These are phyloP conservation scores for Setaria viridis DNA, from an alignment of 202 grass and related monocot genomes.

Conservation along the genomic window DNA sequence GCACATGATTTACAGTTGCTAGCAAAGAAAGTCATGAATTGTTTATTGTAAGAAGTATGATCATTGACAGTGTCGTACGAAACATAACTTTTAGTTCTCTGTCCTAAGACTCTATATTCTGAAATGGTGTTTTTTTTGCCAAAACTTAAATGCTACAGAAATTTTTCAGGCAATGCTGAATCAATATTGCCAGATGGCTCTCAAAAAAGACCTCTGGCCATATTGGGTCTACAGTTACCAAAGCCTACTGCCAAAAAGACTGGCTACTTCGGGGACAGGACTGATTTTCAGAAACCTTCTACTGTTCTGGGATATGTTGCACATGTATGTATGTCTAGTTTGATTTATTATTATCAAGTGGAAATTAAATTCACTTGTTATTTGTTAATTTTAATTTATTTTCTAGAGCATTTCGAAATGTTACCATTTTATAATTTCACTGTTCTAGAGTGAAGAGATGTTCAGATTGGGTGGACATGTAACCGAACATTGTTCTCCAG, in stretches of 20 bases:
- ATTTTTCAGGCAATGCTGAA: conserved; percentile 56
- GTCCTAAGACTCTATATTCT: background rate
- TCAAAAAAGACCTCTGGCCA: conserved; percentile 57
- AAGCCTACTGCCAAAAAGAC: conserved; percentile 66
- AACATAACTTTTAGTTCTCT: background rate
- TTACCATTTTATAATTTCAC: conserved; percentile 28
- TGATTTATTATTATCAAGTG: conserved; percentile 30
- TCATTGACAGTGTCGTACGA: background rate
- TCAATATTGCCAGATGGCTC: conserved; percentile 39
- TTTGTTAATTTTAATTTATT: background rate
- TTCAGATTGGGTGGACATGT: conserved; percentile 11
- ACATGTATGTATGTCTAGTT: conserved; percentile 70
- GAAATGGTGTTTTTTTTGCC: background rate
- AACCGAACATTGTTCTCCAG: background rate
- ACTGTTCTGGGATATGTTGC: conserved; percentile 81
- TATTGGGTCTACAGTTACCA: conserved; percentile 77
- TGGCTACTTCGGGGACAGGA: conserved; percentile 83
- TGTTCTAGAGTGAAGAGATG: conserved; percentile 32
- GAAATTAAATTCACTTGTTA: conserved; percentile 12
- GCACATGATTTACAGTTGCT: background rate
- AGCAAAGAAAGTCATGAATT: background rate
- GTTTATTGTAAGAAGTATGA: background rate
- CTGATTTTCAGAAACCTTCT: conserved; percentile 72
- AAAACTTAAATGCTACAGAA: conserved; percentile 23
- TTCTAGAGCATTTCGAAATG: conserved; percentile 8